A percentile compares a stretch with the other conserved stretches of the same genome.
Conservation (phyloP, 73 alveolate species). For the Blepharisma stoltei region DNA sequence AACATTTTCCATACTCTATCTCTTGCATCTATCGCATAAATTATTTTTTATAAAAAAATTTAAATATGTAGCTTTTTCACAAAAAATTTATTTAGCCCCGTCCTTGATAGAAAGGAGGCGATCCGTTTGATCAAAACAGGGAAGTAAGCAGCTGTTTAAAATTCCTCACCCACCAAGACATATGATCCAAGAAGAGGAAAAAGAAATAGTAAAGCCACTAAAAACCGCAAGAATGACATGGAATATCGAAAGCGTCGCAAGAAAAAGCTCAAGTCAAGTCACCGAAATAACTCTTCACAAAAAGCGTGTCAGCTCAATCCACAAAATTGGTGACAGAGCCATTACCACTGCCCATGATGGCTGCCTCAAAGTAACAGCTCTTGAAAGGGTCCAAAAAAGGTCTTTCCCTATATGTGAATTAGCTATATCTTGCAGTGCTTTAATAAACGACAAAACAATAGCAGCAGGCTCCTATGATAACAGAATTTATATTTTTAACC, state of each 20-base stretch:
- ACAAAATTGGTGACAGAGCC: constrained; percentile 32
- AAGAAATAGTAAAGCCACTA: constrained; percentile 26
- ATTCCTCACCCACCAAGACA: constrained; percentile 89
- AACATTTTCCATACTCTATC: too few relatives aligned
- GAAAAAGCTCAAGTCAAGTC: neutral
- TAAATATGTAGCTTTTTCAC: too few relatives aligned
- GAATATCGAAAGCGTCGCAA: constrained; percentile 8
- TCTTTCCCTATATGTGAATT: constrained; percentile 48
- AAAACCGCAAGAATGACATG: constrained; percentile 3
- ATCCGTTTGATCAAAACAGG: too few relatives aligned
- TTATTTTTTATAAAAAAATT: too few relatives aligned
- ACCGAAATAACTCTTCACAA: constrained; percentile 19
- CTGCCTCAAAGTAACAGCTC: constrained; percentile 36
- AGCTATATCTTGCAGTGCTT: constrained; percentile 39
- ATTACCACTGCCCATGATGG: constrained; percentile 53
- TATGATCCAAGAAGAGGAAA: constrained; percentile 33
- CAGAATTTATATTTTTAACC: constrained; percentile 44
- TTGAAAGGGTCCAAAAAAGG: constrained; percentile 34
- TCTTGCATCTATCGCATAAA: too few relatives aligned
- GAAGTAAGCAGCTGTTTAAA: constrained; percentile 83
- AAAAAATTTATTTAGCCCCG: too few relatives aligned
- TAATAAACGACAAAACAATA: constrained; percentile 38
- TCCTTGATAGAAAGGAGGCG: too few relatives aligned
- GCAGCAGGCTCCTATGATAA: constrained; percentile 55
- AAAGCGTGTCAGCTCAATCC: constrained; percentile 33